Conservation (phyloP, 148 eudicot genomes). For the Pouteria glomerata region DNA sequence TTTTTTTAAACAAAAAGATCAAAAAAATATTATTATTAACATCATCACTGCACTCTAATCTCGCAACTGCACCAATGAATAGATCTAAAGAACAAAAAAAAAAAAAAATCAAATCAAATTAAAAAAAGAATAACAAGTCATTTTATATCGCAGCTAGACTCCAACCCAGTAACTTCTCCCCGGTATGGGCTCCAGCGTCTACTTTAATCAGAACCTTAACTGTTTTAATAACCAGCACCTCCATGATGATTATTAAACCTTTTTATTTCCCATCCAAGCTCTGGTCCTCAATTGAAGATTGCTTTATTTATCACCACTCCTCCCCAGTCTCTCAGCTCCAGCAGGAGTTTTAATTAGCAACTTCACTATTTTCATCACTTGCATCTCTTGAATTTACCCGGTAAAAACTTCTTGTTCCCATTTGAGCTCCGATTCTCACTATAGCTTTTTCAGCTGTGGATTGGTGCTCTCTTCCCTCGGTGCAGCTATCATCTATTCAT, state of each 20-base stretch:
- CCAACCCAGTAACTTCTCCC: neutral
- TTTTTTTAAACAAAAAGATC: no score
- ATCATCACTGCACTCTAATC: no score
- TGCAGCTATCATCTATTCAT: no score
- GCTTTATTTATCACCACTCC: no score
- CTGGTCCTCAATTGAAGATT: no score
- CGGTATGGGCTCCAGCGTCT: no score
- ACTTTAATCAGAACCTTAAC: no score
- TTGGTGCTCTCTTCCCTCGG: neutral
- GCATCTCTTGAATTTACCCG: neutral
- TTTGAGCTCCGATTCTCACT: conserved; percentile 8
- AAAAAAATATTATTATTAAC: no score
- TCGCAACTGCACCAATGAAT: neutral
- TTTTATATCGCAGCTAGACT: neutral
- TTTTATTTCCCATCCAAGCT: no score
- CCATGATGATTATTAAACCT: no score
- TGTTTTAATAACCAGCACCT: no score
- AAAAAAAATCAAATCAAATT: neutral
- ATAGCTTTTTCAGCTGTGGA: conserved; percentile 4
- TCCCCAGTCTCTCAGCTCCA: neutral
- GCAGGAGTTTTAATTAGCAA: neutral
- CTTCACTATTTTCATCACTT: conserved; percentile 9
- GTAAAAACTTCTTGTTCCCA: neutral
- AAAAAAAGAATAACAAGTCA: neutral
- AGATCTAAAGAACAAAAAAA: neutral